Conservation (phyloP, 805 yeast genomes). For the Ogataea methanolica region DNA sequence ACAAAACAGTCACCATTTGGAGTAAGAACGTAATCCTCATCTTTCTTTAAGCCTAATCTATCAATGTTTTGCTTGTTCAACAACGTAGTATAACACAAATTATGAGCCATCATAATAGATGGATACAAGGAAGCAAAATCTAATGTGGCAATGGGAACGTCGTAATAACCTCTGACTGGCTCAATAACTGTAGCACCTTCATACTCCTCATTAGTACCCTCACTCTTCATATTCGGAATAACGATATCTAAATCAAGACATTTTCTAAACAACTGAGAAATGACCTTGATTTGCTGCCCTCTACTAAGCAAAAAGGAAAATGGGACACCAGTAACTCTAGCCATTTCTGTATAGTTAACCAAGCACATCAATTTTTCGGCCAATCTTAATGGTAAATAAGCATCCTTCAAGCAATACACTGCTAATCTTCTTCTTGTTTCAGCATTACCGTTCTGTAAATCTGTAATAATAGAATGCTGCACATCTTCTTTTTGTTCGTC, state of each 20-base stretch:
- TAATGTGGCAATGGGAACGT: slow-evolving; percentile 93
- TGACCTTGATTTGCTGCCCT: slow-evolving; percentile 97
- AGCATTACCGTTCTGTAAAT: slow-evolving; percentile 83
- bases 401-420: slow-evolving; percentile 95
- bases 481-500: slow-evolving; percentile 98
- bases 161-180: slow-evolving; percentile 92
- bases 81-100: slow-evolving; percentile 89
- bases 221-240: slow-evolving; percentile 82
- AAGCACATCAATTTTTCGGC: slow-evolving; percentile 93
- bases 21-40: slow-evolving; percentile 74
- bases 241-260: slow-evolving; percentile 83
- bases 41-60: slow-evolving; percentile 57
- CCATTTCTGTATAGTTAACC: slow-evolving; percentile 98
- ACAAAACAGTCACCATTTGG: slow-evolving; percentile 94
- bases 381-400: slow-evolving; percentile 82
- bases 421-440: slow-evolving; percentile 95
- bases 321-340: slow-evolving; percentile 98
- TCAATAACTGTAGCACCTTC: slow-evolving; percentile 99
- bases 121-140: slow-evolving; percentile 98
- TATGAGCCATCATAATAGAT: slow-evolving; percentile 98
- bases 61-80: slow-evolving; percentile 65
- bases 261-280: slow-evolving; percentile 91
- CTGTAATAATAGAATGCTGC: slow-evolving; percentile 94
- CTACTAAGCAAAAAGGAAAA: slow-evolving; percentile 82
- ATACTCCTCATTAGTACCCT: slow-evolving; percentile 84